phyloP scores from a whole-genome alignment of 192 early-diverging fungal genomes.

The Mortierella hygrophila region DNA sequence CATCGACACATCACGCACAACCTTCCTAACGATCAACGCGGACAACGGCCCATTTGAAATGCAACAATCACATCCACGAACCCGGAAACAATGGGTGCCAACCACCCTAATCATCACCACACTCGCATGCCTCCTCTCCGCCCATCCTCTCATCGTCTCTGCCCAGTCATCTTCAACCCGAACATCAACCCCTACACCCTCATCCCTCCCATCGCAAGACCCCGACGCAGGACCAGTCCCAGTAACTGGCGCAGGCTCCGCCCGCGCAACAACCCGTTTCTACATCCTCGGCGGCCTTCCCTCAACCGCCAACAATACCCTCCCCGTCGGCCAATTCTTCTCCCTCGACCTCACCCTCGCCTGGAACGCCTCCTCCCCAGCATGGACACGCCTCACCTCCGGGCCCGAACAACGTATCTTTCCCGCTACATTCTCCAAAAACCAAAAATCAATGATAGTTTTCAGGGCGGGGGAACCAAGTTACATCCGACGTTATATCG shows the following conservation, averaged over 20 bases:
- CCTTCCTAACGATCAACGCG: too few relatives aligned
- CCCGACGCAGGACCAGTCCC: not conserved
- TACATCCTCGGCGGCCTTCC: conserved; percentile 21
- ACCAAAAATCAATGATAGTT: conserved; percentile 32
- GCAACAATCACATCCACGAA: too few relatives aligned
- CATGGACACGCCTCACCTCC: conserved; percentile 24
- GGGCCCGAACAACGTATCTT: conserved; percentile 23
- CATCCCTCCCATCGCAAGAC: not conserved
- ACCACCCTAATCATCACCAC: too few relatives aligned
- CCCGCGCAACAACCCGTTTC: conserved; percentile 22
- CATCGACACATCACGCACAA: not conserved
- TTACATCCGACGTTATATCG: conserved; percentile 17
- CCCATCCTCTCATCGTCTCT: not conserved
- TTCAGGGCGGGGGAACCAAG: conserved; percentile 6
- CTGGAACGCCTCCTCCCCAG: conserved; percentile 16
- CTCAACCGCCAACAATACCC: not conserved
- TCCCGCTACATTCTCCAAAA: conserved; percentile 25
- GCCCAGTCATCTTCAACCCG: not conserved
- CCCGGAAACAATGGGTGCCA: too few relatives aligned
- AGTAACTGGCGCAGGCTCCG: conserved; percentile 16
- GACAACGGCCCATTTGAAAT: too few relatives aligned
- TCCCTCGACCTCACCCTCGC: conserved; percentile 22
- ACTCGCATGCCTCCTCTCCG: too few relatives aligned
- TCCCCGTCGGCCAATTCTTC: conserved; percentile 21
- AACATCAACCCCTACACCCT: not conserved